phyloP scores from a whole-genome alignment of 2,329 filamentous ascomycete genomes.

The Xylaria sp. region DNA sequence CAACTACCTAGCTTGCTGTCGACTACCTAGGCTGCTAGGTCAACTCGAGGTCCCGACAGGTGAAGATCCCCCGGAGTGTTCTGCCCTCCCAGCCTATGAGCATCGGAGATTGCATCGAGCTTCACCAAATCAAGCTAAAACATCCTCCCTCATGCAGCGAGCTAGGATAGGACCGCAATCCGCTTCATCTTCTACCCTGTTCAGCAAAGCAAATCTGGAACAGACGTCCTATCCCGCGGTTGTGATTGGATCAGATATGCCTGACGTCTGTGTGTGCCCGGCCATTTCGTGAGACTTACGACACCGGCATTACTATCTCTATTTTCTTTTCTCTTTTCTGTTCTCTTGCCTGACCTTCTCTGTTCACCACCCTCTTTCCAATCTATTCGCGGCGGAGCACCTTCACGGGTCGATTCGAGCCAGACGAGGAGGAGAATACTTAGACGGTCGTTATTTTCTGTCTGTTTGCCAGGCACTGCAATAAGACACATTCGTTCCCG shows the following conservation, averaged over 20 bases:
- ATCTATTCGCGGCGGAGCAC: conserved; percentile 13
- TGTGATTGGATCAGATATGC: background rate
- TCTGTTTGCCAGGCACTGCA: conserved; percentile 8
- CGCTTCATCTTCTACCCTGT: background rate
- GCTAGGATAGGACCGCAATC: background rate
- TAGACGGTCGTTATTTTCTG: conserved; percentile 17
- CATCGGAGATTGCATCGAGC: conserved; percentile 4
- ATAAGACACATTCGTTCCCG: conserved; percentile 20
- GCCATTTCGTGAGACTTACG: conserved; percentile 17
- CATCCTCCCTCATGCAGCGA: background rate
- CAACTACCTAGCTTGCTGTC: too few species aligned
- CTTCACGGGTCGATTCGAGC: conserved; percentile 12
- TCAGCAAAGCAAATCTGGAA: conserved; percentile 22
- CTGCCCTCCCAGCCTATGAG: conserved; percentile 17
- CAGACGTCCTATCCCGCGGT: conserved; percentile 22
- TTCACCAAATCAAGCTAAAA: conserved; percentile 23
- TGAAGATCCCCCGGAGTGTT: conserved; percentile 19
- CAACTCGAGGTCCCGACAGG: too few species aligned
- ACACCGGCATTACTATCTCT: conserved; percentile 18
- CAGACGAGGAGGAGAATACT: conserved; percentile 8
- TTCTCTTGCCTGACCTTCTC: conserved; percentile 12
- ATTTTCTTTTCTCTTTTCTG: conserved; percentile 12
- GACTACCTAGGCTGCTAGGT: too few species aligned
- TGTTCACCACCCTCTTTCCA: conserved; percentile 12
- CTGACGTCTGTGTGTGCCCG: background rate